phyloP scores from a whole-genome alignment of 2,329 filamentous ascomycete genomes.

The Hypocrella siamensis region DNA sequence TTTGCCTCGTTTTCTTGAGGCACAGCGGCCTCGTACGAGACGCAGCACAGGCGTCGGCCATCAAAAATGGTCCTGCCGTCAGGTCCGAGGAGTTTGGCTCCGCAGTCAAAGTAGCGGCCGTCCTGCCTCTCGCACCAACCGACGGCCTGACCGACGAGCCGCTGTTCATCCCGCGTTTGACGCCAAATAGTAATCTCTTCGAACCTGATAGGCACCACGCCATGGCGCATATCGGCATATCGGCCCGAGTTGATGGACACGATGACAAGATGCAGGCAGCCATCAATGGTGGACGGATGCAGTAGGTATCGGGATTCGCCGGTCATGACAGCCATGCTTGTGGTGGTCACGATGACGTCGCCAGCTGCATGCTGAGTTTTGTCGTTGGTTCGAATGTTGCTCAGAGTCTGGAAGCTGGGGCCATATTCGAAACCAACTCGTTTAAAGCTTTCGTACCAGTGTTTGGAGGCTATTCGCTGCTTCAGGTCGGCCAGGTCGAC shows the following conservation, averaged over 20 bases:
- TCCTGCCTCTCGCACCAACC: too few species aligned
- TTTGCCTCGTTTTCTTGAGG: neutral
- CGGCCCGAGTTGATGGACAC: neutral
- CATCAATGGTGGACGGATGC: neutral
- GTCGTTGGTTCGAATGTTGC: neutral
- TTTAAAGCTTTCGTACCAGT: neutral
- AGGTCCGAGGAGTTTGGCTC: neutral
- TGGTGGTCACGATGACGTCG: neutral
- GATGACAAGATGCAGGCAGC: neutral
- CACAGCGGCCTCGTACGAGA: neutral
- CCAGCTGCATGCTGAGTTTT: neutral
- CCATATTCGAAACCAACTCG: neutral
- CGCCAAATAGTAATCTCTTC: neutral
- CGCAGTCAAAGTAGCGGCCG: neutral
- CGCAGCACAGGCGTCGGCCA: neutral
- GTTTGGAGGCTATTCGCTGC: neutral
- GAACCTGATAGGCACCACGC: neutral
- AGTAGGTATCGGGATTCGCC: neutral
- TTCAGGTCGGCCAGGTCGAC: neutral
- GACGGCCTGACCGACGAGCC: too few species aligned
- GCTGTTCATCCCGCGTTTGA: too few species aligned
- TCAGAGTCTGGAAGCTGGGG: neutral
- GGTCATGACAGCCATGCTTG: neutral
- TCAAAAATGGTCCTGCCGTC: neutral
- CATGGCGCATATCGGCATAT: neutral